Evolutionary conservation across 2,329 filamentous ascomycete species (phyloP).

Genomic region (Colletotrichum spinosum): DNA sequence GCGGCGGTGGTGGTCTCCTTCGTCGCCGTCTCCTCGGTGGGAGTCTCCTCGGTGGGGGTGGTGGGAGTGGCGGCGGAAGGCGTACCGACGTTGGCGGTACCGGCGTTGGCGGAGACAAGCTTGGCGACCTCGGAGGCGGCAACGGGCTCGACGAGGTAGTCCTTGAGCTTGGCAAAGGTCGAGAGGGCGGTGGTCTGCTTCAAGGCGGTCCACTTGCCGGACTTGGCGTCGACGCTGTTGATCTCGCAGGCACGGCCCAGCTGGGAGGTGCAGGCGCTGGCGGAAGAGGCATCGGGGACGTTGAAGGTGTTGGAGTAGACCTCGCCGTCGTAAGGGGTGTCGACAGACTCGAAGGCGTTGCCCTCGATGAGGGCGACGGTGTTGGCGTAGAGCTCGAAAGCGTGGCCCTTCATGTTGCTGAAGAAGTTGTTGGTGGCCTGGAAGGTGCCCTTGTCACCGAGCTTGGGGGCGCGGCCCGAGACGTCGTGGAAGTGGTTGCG

Average conservation of each 20-base stretch:
- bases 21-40: slow-evolving; percentile 2
- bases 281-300: slow-evolving; percentile 40
- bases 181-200: slow-evolving; percentile 39
- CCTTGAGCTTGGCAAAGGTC: slow-evolving; percentile 30
- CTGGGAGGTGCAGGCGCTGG: slow-evolving; percentile 18
- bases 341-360: slow-evolving; percentile 53
- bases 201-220: slow-evolving; percentile 42
- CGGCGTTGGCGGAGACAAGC: slow-evolving; percentile 41
- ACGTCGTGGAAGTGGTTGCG: slow-evolving; percentile 58
- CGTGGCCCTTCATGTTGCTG: slow-evolving; percentile 54
- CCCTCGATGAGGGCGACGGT: slow-evolving; percentile 54
- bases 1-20: slow-evolving; percentile 2
- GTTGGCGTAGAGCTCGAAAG: slow-evolving; percentile 53
- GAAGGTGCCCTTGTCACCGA: slow-evolving; percentile 40
- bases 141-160: slow-evolving; percentile 42
- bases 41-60: slow-evolving; percentile 10
- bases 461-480: slow-evolving; percentile 48
- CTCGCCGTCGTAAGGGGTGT: slow-evolving; percentile 48
- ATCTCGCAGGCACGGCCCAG: slow-evolving; percentile 29
- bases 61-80: slow-evolving; percentile 10
- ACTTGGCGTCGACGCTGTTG: slow-evolving; percentile 27
- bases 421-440: slow-evolving; percentile 59
- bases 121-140: slow-evolving; percentile 41
- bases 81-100: slow-evolving; percentile 42
- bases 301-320: slow-evolving; percentile 40